Base-by-base conservation (phyloP, 805 yeast species). In the Yarrowia divulgata region DNA sequence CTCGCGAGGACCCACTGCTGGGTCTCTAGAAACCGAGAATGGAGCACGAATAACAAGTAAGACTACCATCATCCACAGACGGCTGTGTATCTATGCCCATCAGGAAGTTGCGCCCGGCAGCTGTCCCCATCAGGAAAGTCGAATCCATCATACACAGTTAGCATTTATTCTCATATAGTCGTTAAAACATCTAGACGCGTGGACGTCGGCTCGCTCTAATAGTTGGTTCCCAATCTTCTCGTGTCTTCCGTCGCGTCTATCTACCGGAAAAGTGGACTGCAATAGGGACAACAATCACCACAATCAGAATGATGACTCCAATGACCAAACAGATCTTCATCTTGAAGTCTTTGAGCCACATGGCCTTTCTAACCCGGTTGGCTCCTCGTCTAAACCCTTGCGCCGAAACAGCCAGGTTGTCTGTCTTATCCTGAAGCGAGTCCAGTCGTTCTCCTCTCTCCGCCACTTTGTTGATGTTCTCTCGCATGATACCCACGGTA, bases 311-410 rank as follows among this genome's bases (percentile, higher is more conserved):
- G 68, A 95, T 81, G 34, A 89, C 88, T 39, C 89, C 90, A 62
- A 89, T 87, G 70, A 93, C 88, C 69, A 91, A 81, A 80, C 98
- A 94, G 83, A 93, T 82, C 80, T 97, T 89, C 94, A 95, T 90
- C 83, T 95, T 95, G 87, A 95, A 85, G 79, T 94, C 97, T 80
- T 95, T 94, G 90, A 96, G 90, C 98, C 98, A 94, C 98, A 94
- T 94, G 77, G 93, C 97, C 80, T 93, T 94, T 81, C 99, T 90
- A 54, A 94, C 98, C 75, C 97, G 88, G 81, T 93, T 94, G 70
- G 99, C 98, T 52, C 97, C 97, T 77, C 97, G 87, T 78, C 96
- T 91, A 83, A 95, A 94, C 46, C 97, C 95, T 74, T 91, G 94
- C 8, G 99, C 98, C 57, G 91, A 87, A 55, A 89, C 91, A 49